Conservation (phyloP, 768 basidiomycete genomes). For the Hemileccinum rubropunctum region DNA sequence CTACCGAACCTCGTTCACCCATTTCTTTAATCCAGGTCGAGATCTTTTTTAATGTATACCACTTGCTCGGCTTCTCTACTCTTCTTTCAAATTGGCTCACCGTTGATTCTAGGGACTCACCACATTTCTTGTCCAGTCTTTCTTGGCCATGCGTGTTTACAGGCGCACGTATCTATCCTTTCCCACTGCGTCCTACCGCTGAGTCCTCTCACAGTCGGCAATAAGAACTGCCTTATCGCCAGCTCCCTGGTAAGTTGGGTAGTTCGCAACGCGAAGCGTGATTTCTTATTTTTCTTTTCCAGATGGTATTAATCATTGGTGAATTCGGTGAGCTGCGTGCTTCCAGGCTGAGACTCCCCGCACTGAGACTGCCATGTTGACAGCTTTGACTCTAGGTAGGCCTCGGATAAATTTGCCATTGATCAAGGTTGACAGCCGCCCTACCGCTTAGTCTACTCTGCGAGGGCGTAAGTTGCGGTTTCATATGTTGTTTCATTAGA, state of each 20-base stretch:
- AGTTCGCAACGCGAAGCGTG: background rate
- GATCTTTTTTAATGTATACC: slow-evolving; percentile 48
- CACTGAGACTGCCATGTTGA: slow-evolving; percentile 7
- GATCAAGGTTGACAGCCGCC: slow-evolving; percentile 1
- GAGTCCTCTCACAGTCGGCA: slow-evolving; percentile 43
- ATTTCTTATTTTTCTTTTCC: background rate
- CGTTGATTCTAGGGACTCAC: slow-evolving; percentile 36
- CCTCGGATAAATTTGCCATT: background rate
- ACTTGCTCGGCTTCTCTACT: background rate
- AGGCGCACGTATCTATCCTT: slow-evolving; percentile 33
- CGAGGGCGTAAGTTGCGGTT: slow-evolving; percentile 34
- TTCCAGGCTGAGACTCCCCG: no score
- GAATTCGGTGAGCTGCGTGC: slow-evolving; percentile 38
- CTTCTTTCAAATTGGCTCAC: slow-evolving; percentile 5
- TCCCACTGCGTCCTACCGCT: background rate
- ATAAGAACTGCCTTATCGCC: slow-evolving; percentile 43
- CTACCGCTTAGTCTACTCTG: slow-evolving; percentile 34
- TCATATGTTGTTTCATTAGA: background rate
- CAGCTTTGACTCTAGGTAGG: slow-evolving; percentile 38
- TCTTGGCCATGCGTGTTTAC: slow-evolving; percentile 54
- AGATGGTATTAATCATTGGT: slow-evolving; percentile 35
- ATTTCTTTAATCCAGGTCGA: slow-evolving; percentile 37
- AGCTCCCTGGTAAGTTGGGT: slow-evolving; percentile 29
- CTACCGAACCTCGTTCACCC: background rate
- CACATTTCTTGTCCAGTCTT: slow-evolving; percentile 56